phyloP scores from a whole-genome alignment of 2,329 filamentous ascomycete genomes.

The Fusarium pseudoanthophilum region DNA sequence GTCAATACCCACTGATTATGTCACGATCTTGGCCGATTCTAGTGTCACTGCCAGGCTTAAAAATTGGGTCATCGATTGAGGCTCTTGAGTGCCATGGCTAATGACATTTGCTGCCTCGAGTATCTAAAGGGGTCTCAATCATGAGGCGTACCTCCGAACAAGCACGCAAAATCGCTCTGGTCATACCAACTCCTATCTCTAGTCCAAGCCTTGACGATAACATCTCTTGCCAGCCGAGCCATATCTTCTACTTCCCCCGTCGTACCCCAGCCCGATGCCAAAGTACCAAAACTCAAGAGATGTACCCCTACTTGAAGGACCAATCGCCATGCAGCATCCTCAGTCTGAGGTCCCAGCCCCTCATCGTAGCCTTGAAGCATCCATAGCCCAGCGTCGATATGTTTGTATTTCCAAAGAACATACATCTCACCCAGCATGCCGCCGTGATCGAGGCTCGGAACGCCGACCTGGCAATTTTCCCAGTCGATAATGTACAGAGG shows the following conservation, averaged over 20 bases:
- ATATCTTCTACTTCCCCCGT: neutral
- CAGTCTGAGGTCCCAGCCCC: neutral
- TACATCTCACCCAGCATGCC: constrained; percentile 17
- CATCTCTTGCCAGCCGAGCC: neutral
- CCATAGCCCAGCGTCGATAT: neutral
- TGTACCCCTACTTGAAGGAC: constrained; percentile 6
- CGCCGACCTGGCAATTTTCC: constrained; percentile 1
- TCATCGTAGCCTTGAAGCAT: neutral
- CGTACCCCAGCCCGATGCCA: neutral
- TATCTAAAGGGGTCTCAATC: rapidly evolving
- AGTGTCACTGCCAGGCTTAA: neutral
- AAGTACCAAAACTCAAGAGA: constrained; percentile 11
- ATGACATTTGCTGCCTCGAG: neutral
- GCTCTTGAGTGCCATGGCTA: neutral
- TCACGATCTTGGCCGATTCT: neutral
- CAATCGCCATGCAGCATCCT: neutral
- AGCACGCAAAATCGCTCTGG: neutral
- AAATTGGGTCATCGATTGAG: neutral
- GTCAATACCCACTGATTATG: neutral
- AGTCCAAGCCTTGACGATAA: neutral
- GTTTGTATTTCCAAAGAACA: neutral
- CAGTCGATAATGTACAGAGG: neutral
- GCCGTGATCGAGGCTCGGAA: neutral
- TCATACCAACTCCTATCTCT: constrained; percentile 8
- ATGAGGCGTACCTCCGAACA: neutral